Conservation (phyloP, 202 grass and related monocot genomes). For the Bolboschoenoplectus hybrid region DNA sequence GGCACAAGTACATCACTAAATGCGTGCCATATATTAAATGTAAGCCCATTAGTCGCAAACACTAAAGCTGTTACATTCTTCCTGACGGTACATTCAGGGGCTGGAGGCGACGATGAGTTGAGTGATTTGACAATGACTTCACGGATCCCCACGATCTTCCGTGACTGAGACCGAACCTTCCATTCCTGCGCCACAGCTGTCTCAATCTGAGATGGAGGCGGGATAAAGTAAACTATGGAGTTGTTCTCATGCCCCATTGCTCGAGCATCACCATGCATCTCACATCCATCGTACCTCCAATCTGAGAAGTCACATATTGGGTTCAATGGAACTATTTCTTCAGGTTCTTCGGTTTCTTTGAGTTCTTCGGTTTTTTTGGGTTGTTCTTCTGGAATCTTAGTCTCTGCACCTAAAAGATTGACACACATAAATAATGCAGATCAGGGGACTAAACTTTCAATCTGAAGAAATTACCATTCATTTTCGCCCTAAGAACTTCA, state of each 20-base stretch:
- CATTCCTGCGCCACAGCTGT: constrained; percentile 51
- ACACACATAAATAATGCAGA: background rate
- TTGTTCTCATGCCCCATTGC: constrained; percentile 47
- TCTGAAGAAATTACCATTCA: background rate
- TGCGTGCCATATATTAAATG: constrained; percentile 77
- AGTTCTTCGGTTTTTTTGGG: background rate
- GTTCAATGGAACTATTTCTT: constrained; percentile 38
- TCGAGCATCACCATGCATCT: constrained; percentile 61
- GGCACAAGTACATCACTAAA: constrained; percentile 87
- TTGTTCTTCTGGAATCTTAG: background rate
- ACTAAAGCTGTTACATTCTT: constrained; percentile 69
- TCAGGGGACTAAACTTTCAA: background rate
- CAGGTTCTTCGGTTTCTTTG: background rate
- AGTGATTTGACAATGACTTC: constrained; percentile 55
- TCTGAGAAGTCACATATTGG: constrained; percentile 72
- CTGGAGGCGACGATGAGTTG: constrained; percentile 32
- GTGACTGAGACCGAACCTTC: constrained; percentile 68
- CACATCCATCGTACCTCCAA: constrained; percentile 62
- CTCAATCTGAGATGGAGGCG: constrained; percentile 23
- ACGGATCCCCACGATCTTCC: constrained; percentile 56
- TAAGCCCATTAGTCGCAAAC: constrained; percentile 74
- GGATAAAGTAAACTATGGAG: constrained; percentile 55
- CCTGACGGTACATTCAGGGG: constrained; percentile 65
- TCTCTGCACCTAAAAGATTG: constrained; percentile 1
- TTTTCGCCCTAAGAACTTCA: background rate